phyloP scores from a whole-genome alignment of 2,329 filamentous ascomycete species.

The Diaporthe batatas region DNA sequence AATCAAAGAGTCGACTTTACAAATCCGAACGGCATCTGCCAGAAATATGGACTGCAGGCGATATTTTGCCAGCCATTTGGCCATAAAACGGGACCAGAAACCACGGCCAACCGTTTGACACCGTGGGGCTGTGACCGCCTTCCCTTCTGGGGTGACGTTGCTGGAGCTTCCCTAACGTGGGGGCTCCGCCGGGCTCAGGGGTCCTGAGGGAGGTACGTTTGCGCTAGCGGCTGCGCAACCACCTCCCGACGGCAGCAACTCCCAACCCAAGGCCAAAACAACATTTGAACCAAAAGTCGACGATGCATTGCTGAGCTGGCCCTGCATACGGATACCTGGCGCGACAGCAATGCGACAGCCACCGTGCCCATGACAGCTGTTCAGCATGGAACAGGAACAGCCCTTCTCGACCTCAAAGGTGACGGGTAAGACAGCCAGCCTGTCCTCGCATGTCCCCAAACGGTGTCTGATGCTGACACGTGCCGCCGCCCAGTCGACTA shows the following conservation, averaged over 20 bases:
- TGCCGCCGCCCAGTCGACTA: conserved; percentile 80
- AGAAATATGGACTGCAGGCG: too few relatives aligned
- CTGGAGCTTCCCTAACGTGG: background rate
- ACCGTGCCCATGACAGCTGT: conserved; percentile 50
- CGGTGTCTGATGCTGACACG: conserved; percentile 22
- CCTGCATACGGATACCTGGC: conserved; percentile 27
- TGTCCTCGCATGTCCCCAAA: background rate
- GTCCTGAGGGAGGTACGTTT: background rate
- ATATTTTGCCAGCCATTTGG: background rate
- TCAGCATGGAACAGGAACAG: conserved; percentile 77
- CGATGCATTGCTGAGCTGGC: conserved; percentile 40
- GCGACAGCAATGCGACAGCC: conserved; percentile 29
- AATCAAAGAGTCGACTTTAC: too few relatives aligned
- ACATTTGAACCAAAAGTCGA: background rate
- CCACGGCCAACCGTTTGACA: background rate
- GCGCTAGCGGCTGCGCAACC: too few relatives aligned
- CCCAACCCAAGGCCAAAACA: background rate
- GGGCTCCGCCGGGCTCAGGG: conserved; percentile 1
- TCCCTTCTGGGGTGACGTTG: background rate
- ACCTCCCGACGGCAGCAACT: background rate
- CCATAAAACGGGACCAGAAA: background rate
- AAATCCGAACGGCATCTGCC: too few relatives aligned
- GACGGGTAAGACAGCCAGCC: conserved; percentile 66
- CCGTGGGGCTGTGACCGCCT: background rate
- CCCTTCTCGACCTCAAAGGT: conserved; percentile 81